Base-by-base conservation (phyloP, 1,284 basidiomycete species). In the Tilletia caries region DNA sequence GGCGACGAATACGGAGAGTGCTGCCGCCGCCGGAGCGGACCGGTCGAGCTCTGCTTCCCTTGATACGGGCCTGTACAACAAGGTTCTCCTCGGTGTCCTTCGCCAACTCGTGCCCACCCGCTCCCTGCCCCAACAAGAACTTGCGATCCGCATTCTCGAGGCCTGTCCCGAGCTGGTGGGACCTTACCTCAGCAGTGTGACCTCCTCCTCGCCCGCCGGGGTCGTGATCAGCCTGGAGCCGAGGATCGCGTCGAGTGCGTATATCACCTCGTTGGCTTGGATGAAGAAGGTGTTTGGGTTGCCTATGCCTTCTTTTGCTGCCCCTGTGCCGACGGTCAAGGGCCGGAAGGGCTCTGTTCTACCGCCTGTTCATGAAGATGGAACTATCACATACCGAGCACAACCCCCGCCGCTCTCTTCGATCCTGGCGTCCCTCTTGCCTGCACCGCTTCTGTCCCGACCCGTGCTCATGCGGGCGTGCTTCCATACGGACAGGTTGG, bases 91-190 rank as follows among this genome's bases (percentile, higher is more conserved):
- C 0, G 91, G 91, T 69, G 85, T 95, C 15, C 79, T 95, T 20
- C 89, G 89, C 74, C 86, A 86, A 1, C 85, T 95, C 23, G 90
- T 90, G 73, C 90, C 91, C 3, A 91, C 91, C 68, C 92, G 95
- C 76, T 93, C 95, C 76, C 85, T 89, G 12, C 87, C 91, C n/a
- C 90, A 93, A 72, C 92, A 92, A 76, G 92, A 93, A 73, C 86
- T 96, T 58, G 91, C 90, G 0, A 82, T 92, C 54, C 90, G 89
- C 77, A 91, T 96, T 37, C 85, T 93, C 27, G 77, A 85, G 1
- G 89, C 91, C 0, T 95, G 91, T 82, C 93, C 93, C 0, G 94
- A 97, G 82, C 88, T 96, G 2, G 89, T 93, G 1, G 86, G 90
- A 0, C 89, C 91, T 87, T 92, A 78, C 66, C 86, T 86, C 37